Base-by-base conservation (phyloP, 2,329 filamentous ascomycete genomes). In the Zymoseptoria pseudotritici region DNA sequence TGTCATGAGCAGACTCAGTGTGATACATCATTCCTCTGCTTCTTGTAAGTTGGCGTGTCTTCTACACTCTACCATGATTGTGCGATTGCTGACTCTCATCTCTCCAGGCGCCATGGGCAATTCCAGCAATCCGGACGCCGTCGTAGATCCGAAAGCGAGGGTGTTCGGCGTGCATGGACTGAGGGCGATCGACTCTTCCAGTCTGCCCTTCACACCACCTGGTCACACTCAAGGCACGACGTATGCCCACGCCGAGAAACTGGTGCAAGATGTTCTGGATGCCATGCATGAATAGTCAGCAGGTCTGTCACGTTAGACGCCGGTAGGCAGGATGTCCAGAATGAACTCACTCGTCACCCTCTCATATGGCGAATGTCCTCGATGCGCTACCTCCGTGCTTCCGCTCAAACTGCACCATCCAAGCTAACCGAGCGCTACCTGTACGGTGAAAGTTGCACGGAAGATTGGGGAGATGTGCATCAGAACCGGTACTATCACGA, bases 101-200 rank as follows among this genome's bases (percentile, higher is more conserved):
- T 42, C 11, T 17, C 13, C 11, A 42, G 36, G 36, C 49, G 62
- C 57, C 10, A 68, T 68, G 67, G 54, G 72, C 65, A 71, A 62
- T 59, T 56, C 57, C 4, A 69, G 70, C 1, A 71, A 77, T 57
- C 57, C 62, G 8, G 65, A 64, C 21, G 73, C 72, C 1, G 74
- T 75, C 29, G 72, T 78, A 17, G 75, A 77, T 61, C 65, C 65
- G 1, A 66, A 67, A 31, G 75, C 71, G 22, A 69, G 67, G 49
- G 76, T 78, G 21, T 69, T 69, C 56, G 75, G 75, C 1, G 69
- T 75, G 6, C 58, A 73, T 26, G 70, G 71, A 1, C 57, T 78
- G 50, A 65, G 76, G 22, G 72, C 78, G 0, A 74, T 75, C 19
- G 76, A 78, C 66, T 69, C 71, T 5, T 65, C 61, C 19, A 63